Evolutionary conservation across 129 eudicot genomes (phyloP), one percentile per base, ranked within the genome.

Genomic region (Flaveria sonorensis): DNA sequence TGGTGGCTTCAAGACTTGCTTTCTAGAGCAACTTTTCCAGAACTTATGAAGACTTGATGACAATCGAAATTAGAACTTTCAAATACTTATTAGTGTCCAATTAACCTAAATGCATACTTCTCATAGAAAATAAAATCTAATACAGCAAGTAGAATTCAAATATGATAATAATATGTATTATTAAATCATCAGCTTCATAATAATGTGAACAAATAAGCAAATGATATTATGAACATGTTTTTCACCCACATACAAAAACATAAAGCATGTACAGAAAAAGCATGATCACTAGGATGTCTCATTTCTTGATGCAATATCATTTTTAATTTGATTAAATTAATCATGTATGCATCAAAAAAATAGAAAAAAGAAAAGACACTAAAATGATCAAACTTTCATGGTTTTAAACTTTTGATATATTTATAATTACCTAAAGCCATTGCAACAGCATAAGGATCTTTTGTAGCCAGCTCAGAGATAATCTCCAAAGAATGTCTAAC

Each of bases 401-500:
- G 32, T 48, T 71, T 64, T 16, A 45, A 53, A 64, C 15, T 53
- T 13, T 18, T 12, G 26, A 73, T 73, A 47, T 11, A 72, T 19
- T 16, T 67, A 70, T 53, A 60, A 68, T 32, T 86, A 95, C 99
- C 99, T 86, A 95, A 85, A 76, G 97, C 84, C 96, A 91, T 89
- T 63, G 99, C 94, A 67, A 89, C 99, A 63, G 99, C 97, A 79
- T 95, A 95, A 14, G 99, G 97, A 81, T 95, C 99, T 77, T 47
- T 86, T 60, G 87, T 73, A 60, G 99, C 99, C 55, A 95, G 83
- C 81, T 91, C 94, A 69, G 96, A 81, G 67, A 94, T 87, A 73
- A 94, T 81, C 86, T 94, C 99, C 83, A 94, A 79, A 26, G 99
- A 83, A 85, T 91, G 97, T 78, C 99, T 91, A 74, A 94, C 99